Base-by-base conservation (phyloP, 768 basidiomycete genomes). In the Podaxis rugospora region DNA sequence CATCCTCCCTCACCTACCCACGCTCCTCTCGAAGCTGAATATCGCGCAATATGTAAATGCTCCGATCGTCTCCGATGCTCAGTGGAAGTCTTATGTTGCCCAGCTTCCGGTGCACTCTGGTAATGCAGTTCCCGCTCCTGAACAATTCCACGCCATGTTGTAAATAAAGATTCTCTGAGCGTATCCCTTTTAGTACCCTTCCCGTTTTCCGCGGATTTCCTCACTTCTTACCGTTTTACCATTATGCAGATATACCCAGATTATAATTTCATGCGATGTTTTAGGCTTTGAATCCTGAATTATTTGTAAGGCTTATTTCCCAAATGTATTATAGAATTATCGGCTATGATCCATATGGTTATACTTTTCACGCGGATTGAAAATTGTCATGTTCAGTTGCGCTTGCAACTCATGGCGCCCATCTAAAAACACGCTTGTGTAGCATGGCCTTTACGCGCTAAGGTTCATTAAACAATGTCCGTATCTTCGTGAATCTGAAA, bases 1-100 rank as follows among this genome's bases (percentile, higher is more conserved):
- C 9, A 78, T 80, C 64, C 65, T 83, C 55, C 79, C 79, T 2
- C 66, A 78, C 28, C 65, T 84, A 36, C 71, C 74, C 39, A 64
- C 62, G 21, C 79, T 78, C 61, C 71, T 85, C 23, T 65, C 74
- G 18, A 71, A 73, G 53, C 72, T 84, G n/a, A 65, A 75, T 23
- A 80, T 84, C 59, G 80, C 76, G 60, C 72, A 77, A 25, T 83
- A 82, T 57, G 76, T 83, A 56, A 75, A 74, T 53, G 83, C 82
- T 13, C 83, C 83, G 16, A 82, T 85, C 58, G 75, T 83, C 13
- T 79, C 82, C 35, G 82, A 83, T 64, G 72, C 66, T 27, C 61
- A 71, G 27, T 85, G 83, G 83, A 81, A 83, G 62, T 66, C 69
- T 13, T 83, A 83, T 67, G 61, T 78, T 11, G 66, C 66, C 16